phyloP scores from a whole-genome alignment of 2,329 filamentous ascomycete species.

The Talaromyces atroroseus region DNA sequence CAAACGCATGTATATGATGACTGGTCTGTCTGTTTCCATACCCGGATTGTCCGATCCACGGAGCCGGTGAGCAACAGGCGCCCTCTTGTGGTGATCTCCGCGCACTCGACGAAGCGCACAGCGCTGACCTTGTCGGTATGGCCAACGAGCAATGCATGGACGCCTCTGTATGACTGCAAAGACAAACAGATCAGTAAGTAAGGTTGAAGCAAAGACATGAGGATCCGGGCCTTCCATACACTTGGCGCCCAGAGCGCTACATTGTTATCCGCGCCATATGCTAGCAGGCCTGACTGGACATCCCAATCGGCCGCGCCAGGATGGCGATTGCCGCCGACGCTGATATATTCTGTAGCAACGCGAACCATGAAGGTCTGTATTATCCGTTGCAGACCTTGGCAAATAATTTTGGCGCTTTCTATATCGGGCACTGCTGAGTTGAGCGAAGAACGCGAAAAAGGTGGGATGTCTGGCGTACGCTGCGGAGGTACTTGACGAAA shows the following conservation, averaged over 20 bases:
- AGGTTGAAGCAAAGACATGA: not conserved
- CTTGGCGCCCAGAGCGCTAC: conserved; percentile 80
- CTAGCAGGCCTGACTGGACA: conserved; percentile 61
- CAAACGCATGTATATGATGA: conserved; percentile 36
- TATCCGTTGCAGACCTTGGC: not conserved
- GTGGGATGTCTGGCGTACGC: conserved; percentile 1
- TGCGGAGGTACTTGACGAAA: conserved; percentile 9
- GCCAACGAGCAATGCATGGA: conserved; percentile 63
- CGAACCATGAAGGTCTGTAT: conserved; percentile 30
- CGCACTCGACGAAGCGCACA: conserved; percentile 66
- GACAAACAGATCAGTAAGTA: not conserved
- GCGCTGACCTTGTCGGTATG: conserved; percentile 78
- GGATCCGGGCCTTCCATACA: conserved; percentile 46
- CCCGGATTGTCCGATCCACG: conserved; percentile 68
- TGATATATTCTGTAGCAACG: conserved; percentile 51
- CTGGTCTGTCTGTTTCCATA: conserved; percentile 47
- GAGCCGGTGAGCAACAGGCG: conserved; percentile 70
- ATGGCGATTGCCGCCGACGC: conserved; percentile 84
- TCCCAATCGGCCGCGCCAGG: conserved; percentile 89
- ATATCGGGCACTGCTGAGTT: not conserved
- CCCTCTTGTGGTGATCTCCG: conserved; percentile 33
- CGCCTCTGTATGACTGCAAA: conserved; percentile 46
- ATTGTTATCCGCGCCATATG: conserved; percentile 84
- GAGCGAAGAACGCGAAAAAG: not conserved
- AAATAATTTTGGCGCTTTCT: conserved; percentile 9